phyloP scores from a whole-genome alignment of 371 early-diverging fungal genomes.

The Gilbertella persicaria region DNA sequence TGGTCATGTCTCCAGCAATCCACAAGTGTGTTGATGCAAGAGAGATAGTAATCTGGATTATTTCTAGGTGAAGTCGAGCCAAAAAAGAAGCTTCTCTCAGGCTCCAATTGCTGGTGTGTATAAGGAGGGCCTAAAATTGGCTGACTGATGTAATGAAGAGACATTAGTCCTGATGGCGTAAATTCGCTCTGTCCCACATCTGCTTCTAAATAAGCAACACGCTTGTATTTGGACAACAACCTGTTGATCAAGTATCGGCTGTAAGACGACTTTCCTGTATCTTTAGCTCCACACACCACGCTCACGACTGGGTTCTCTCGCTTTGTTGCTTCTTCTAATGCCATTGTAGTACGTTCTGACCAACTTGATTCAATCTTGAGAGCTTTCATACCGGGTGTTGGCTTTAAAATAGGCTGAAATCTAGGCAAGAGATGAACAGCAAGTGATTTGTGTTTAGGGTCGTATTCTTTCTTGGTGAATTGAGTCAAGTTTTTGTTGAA shows the following conservation, averaged over 20 bases:
- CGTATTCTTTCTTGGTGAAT: conserved; percentile 1
- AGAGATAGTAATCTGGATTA: conserved; percentile 72
- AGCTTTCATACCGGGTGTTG: conserved; percentile 40
- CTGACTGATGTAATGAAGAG: conserved; percentile 63
- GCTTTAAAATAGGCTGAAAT: conserved; percentile 36
- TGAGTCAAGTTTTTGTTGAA: conserved; percentile 19
- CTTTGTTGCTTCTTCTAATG: conserved; percentile 15
- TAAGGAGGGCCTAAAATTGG: conserved; percentile 81
- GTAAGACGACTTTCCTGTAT: conserved; percentile 82
- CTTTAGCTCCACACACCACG: conserved; percentile 69
- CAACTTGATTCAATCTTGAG: conserved; percentile 46
- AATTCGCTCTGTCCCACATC: conserved; percentile 86
- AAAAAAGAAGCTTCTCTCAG: conserved; percentile 64
- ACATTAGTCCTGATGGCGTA: conserved; percentile 70
- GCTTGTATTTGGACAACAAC: conserved; percentile 54
- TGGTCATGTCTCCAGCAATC: conserved; percentile 50
- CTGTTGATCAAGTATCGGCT: conserved; percentile 66
- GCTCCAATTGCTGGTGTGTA: conserved; percentile 61
- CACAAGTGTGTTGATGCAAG: conserved; percentile 57
- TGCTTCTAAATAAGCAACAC: conserved; percentile 77
- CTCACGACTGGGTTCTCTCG: conserved; percentile 39
- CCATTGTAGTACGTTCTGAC: conserved; percentile 14
- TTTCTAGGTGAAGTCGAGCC: conserved; percentile 66
- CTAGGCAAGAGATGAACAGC: conserved; percentile 21
- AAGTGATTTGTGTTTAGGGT: neutral